phyloP scores from a whole-genome alignment of 2,329 filamentous ascomycete species.

The Alternaria sp. region DNA sequence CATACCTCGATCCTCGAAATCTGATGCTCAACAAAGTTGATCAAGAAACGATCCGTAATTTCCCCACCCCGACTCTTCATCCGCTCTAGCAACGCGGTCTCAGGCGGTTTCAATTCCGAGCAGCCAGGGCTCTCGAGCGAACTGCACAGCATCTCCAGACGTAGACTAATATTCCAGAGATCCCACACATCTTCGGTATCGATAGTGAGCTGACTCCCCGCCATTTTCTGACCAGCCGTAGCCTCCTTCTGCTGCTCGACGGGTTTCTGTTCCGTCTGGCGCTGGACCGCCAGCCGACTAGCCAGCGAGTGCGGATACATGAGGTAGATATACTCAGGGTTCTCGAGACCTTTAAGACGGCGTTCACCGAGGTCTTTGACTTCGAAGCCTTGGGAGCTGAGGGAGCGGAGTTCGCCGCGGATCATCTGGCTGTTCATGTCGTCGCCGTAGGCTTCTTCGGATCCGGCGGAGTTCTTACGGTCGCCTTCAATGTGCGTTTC shows the following conservation, averaged over 20 bases:
- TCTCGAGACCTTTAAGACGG: constrained; percentile 95
- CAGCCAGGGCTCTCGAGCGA: constrained; percentile 75
- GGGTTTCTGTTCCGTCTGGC: constrained; percentile 55
- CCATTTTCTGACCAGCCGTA: constrained; percentile 65
- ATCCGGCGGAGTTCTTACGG: constrained; percentile 69
- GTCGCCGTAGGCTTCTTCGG: constrained; percentile 77
- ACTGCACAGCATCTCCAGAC: constrained; percentile 92
- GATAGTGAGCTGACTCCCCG: constrained; percentile 73
- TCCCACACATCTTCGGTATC: constrained; percentile 87
- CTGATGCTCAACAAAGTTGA: constrained; percentile 93
- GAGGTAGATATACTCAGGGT: constrained; percentile 93
- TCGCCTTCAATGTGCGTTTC: constrained; percentile 90
- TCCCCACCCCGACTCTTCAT: constrained; percentile 78
- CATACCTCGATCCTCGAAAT: constrained; percentile 93
- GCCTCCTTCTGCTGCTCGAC: constrained; percentile 45
- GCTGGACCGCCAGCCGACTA: constrained; percentile 76
- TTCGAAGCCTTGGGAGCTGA: constrained; percentile 92
- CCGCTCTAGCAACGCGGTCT: constrained; percentile 80
- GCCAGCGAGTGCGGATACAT: constrained; percentile 91
- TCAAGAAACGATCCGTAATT: constrained; percentile 83
- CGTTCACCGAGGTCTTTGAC: constrained; percentile 95
- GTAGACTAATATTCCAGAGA: constrained; percentile 85
- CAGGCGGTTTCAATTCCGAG: constrained; percentile 73
- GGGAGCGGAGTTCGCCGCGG: constrained; percentile 81
- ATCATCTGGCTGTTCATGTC: constrained; percentile 78